Evolutionary conservation across 2,329 filamentous ascomycete genomes (phyloP), one percentile per base, ranked within the genome.

Genomic region (Parastagonospora avenae): DNA sequence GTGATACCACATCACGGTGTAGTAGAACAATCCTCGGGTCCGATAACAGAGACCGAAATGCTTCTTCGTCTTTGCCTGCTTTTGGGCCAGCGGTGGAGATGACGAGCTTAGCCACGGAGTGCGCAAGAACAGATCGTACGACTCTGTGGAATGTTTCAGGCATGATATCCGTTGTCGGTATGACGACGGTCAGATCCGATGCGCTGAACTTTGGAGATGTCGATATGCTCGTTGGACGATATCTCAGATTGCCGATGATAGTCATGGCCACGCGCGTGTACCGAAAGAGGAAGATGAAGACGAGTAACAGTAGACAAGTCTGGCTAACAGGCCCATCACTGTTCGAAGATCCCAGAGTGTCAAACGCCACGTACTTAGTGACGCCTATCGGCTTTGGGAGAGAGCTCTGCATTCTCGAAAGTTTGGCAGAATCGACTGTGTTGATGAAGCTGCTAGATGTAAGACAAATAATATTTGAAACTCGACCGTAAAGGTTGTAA

Each of bases 121-220:
- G 80, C 1, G 46, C 38, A 1, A 79, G 63, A 2, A 79, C 73
- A 0, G 73, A 75, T 0, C 48, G 38, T 2, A 83, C 50, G 44
- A 78, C 80, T 11, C 73, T 71, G 0, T 53, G 39, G 46, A 85
- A 82, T 14, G 75, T 71, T 0, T 38, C 42, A 9, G 75, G 74
- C 0, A 59, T 42, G 0, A 81, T 79, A 10, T 80, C 76, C 2
- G 82, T 71, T 0, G 81, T 85, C 0, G 82, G 80, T 2, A 85
- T 62, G 39, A 85, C 72, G 15, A 84, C 77, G 0, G 80, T 81
- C 42, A 79, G 77, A 32, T 85, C 77, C 1, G 50, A 43, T 2
- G 63, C 58, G 5, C 52, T 59, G 52, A 35, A 44, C 4, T 11
- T 35, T n/a, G 31, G 15, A 2, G 66, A 59, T 0, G 14, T 24